These are phyloP conservation scores for Seiridium cupressi DNA, from an alignment of 2,329 filamentous ascomycete genomes.

Conservation along the genomic window DNA sequence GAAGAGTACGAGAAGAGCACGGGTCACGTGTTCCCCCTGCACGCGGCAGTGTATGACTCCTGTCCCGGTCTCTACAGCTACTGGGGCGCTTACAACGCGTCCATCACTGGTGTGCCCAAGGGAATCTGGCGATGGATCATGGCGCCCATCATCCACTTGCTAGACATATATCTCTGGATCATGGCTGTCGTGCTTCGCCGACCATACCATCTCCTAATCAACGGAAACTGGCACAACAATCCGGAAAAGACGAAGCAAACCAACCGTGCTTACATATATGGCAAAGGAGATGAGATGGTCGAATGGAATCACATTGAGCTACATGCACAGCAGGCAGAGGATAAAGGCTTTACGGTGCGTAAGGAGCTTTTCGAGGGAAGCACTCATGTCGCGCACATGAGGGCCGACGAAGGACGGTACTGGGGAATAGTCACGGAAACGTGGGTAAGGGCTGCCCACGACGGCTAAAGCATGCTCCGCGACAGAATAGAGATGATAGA, in stretches of 20 bases:
- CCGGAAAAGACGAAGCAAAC: conserved; percentile 34
- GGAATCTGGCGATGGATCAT: conserved; percentile 25
- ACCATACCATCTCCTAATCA: conserved; percentile 28
- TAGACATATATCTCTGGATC: conserved; percentile 29
- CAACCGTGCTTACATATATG: conserved; percentile 51
- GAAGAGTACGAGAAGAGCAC: conserved; percentile 27
- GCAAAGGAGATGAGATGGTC: conserved; percentile 46
- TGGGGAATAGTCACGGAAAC: conserved; percentile 45
- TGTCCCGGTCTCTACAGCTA: conserved; percentile 45
- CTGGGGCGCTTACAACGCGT: conserved; percentile 35
- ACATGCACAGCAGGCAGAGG: conserved; percentile 41
- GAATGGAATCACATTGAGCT: conserved; percentile 43
- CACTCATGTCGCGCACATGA: conserved; percentile 50
- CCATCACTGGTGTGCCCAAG: conserved; percentile 32
- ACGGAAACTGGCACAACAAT: conserved; percentile 36
- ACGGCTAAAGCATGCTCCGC: too few relatives aligned
- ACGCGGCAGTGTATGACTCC: conserved; percentile 46
- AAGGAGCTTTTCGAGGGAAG: conserved; percentile 45
- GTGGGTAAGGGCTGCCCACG: conserved; percentile 36
- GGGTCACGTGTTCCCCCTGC: conserved; percentile 33
- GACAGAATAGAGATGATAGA: too few relatives aligned
- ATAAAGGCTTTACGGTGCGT: conserved; percentile 38
- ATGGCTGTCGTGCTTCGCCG: conserved; percentile 27
- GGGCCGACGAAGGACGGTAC: conserved; percentile 45
- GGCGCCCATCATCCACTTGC: conserved; percentile 30